These are phyloP conservation scores for Hygrophoropsis aurantiaca DNA, from an alignment of 768 basidiomycete genomes.

Conservation along the genomic window DNA sequence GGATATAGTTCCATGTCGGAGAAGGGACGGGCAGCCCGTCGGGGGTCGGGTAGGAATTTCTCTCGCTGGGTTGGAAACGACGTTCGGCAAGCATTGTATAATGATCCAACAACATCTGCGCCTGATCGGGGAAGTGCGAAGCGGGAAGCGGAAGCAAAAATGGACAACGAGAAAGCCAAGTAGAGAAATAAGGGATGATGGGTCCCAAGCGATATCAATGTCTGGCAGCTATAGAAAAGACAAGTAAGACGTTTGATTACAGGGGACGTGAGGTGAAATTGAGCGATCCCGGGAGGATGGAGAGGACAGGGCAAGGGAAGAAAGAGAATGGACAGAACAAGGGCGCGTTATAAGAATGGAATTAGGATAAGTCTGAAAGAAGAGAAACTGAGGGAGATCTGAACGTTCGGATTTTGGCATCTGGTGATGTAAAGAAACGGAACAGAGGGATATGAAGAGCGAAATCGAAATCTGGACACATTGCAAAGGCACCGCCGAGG, in stretches of 20 bases:
- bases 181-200: not conserved
- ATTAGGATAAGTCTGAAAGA: conserved; percentile 6
- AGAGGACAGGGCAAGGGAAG: conserved; percentile 11
- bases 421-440: conserved; percentile 4
- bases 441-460: conserved; percentile 12
- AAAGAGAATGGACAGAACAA: conserved; percentile 5
- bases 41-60: conserved; percentile 19
- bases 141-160: not conserved
- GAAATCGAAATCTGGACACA: conserved; percentile 6
- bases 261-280: not conserved
- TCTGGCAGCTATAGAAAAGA: not conserved
- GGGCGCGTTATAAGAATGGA: conserved; percentile 24
- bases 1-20: conserved; percentile 24
- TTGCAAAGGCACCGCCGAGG: conserved; percentile 3
- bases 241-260: not conserved
- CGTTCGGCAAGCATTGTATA: conserved; percentile 30
- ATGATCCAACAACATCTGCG: conserved; percentile 31
- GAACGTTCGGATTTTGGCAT: conserved; percentile 17
- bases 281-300: not conserved
- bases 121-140: conserved; percentile 8
- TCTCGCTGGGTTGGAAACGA: conserved; percentile 28
- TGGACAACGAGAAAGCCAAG: not conserved
- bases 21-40: conserved; percentile 20
- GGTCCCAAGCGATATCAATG: not conserved
- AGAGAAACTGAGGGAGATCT: conserved; percentile 18